Conservation (phyloP, 1,139 yeast genomes). For the Blastobotrys indianensis region DNA sequence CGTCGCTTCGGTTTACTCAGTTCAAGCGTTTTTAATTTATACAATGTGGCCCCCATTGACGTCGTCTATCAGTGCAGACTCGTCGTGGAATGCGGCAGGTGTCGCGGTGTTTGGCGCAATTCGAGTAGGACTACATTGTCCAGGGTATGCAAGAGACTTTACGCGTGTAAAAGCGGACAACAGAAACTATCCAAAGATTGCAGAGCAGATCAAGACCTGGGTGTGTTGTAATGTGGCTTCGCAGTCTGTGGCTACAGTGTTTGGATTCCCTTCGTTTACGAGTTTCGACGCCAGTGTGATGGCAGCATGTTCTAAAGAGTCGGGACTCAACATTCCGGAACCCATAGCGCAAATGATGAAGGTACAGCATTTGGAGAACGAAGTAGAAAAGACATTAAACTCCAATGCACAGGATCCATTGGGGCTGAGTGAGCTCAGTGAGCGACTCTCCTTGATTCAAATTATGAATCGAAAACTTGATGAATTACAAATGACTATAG, state of each 20-base stretch:
- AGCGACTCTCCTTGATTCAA: conserved; percentile 66
- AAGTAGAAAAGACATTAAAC: conserved; percentile 70
- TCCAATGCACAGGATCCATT: conserved; percentile 63
- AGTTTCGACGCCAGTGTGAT: conserved; percentile 73
- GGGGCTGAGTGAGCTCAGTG: conserved; percentile 58
- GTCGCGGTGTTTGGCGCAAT: conserved; percentile 89
- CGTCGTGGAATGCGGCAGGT: conserved; percentile 92
- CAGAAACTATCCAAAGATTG: conserved; percentile 40
- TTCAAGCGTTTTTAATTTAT: conserved; percentile 82
- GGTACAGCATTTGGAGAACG: conserved; percentile 81
- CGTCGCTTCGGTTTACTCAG: conserved; percentile 89
- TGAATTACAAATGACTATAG: conserved; percentile 56
- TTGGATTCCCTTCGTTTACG: conserved; percentile 91
- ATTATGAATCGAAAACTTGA: conserved; percentile 66
- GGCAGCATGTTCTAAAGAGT: conserved; percentile 43
- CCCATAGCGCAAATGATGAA: conserved; percentile 69
- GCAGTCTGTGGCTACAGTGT: conserved; percentile 83
- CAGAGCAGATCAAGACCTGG: conserved; percentile 88
- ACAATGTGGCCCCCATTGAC: conserved; percentile 96
- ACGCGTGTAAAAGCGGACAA: conserved; percentile 37
- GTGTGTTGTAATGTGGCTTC: conserved; percentile 85
- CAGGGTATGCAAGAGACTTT: conserved; percentile 54
- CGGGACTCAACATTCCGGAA: conserved; percentile 47
- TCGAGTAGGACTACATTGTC: conserved; percentile 80
- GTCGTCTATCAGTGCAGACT: conserved; percentile 88